Conservation (phyloP, 805 yeast species). For the Debaryomyces castellii region DNA sequence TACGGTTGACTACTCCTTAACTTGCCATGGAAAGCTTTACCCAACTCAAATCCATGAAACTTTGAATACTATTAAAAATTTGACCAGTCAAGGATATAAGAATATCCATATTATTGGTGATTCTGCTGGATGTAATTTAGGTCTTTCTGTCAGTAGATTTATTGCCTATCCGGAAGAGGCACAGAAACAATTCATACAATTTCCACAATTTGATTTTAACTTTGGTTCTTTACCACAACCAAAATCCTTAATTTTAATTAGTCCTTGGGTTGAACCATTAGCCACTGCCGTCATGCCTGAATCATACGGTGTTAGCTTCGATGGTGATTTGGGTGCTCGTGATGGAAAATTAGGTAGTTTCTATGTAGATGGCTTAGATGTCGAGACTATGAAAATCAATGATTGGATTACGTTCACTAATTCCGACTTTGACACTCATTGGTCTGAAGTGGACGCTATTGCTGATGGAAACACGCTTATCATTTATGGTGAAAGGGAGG, state of each 20-base stretch:
- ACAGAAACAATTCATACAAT: conserved; percentile 18
- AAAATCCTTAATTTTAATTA: conserved; percentile 22
- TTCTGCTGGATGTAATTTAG: conserved; percentile 20
- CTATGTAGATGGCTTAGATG: conserved; percentile 21
- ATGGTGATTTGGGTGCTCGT: conserved; percentile 34
- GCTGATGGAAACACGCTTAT: conserved; percentile 19
- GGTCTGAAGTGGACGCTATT: conserved; percentile 26
- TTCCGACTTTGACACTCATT: conserved; percentile 21
- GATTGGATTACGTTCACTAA: conserved; percentile 22
- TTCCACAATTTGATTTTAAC: conserved; percentile 14
- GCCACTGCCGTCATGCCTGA: conserved; percentile 18
- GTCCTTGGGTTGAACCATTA: conserved; percentile 39
- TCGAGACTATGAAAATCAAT: conserved; percentile 7
- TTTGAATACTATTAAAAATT: conserved; percentile 9
- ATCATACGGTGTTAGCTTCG: conserved; percentile 19
- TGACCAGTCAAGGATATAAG: conserved; percentile 13
- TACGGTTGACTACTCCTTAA: conserved; percentile 23
- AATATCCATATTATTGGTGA: conserved; percentile 18
- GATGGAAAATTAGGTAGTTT: conserved; percentile 31
- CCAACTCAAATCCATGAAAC: conserved; percentile 27
- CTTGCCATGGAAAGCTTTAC: conserved; percentile 17
- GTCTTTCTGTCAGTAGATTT: conserved; percentile 13
- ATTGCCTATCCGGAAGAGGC: conserved; percentile 34
- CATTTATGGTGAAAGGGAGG: conserved; percentile 34
- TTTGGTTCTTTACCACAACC: conserved; percentile 28